These are phyloP conservation scores for Myriosclerotinia curreyana DNA, from an alignment of 2,329 filamentous ascomycete genomes.

Conservation along the genomic window DNA sequence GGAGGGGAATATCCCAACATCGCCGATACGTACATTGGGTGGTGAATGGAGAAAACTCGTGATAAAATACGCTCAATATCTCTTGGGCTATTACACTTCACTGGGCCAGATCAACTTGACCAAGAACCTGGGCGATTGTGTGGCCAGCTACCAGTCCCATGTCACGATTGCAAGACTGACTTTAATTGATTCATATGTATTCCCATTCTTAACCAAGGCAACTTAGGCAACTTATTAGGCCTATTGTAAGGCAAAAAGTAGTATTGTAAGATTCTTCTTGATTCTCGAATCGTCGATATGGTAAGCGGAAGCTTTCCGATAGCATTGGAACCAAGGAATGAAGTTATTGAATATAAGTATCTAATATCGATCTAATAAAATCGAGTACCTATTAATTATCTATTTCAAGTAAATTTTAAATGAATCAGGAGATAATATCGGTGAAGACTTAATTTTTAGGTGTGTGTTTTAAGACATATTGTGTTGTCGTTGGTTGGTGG, in stretches of 20 bases:
- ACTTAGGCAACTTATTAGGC: background rate
- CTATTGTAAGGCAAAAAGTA: background rate
- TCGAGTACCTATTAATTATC: background rate
- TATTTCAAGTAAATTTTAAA: background rate
- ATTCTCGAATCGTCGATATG: background rate
- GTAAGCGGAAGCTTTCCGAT: too few species aligned
- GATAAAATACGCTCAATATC: background rate
- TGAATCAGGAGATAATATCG: constrained; percentile 13
- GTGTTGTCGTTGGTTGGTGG: constrained; percentile 1
- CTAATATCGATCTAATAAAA: background rate
- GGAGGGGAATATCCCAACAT: background rate
- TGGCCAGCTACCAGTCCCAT: background rate
- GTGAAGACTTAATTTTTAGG: constrained; percentile 2
- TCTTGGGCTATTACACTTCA: background rate
- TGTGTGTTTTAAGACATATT: constrained; percentile 9
- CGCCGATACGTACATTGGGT: background rate
- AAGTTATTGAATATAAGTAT: background rate
- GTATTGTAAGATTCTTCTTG: background rate
- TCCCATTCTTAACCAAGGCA: background rate
- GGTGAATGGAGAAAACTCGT: background rate
- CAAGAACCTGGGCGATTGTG: background rate
- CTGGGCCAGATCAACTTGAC: background rate
- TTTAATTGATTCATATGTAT: background rate
- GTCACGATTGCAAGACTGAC: background rate
- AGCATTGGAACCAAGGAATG: too few species aligned